Conservation (phyloP, 768 basidiomycete genomes). For the Russula virescens region DNA sequence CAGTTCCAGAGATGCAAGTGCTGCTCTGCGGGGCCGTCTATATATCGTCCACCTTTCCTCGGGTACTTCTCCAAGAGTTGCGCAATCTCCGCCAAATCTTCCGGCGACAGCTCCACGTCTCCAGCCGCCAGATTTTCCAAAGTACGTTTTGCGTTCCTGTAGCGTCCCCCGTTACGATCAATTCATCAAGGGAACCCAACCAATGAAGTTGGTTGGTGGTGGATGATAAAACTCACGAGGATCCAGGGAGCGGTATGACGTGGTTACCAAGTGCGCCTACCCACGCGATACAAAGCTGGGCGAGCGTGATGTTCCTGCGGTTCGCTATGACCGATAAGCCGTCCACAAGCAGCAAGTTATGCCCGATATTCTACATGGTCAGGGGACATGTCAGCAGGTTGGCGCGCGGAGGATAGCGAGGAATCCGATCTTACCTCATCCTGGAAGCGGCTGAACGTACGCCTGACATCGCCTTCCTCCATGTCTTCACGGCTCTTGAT, state of each 20-base stretch:
- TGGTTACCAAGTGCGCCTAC: constrained; percentile 33
- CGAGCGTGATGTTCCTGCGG: constrained; percentile 39
- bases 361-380: constrained; percentile 32
- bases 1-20: constrained; percentile 33
- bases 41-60: constrained; percentile 40
- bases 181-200: too few relatives aligned
- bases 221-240: constrained; percentile 31
- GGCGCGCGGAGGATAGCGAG: neutral
- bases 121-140: constrained; percentile 40
- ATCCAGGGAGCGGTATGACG: constrained; percentile 45
- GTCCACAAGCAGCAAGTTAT: constrained; percentile 40
- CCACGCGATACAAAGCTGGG: constrained; percentile 39
- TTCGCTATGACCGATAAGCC: constrained; percentile 36
- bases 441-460: constrained; percentile 33
- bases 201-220: too few relatives aligned
- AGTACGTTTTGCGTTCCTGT: constrained; percentile 38
- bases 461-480: constrained; percentile 36
- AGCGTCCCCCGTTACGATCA: too few relatives aligned
- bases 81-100: constrained; percentile 38
- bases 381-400: too few relatives aligned
- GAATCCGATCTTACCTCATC: constrained; percentile 29
- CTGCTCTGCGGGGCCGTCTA: constrained; percentile 22
- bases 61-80: constrained; percentile 32
- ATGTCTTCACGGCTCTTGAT: constrained; percentile 37
- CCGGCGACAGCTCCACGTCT: constrained; percentile 31